A percentile compares a stretch with the other conserved stretches of the same genome.
phyloP scores from a whole-genome alignment of 163 green algal species.

The Chloromonas sp. region DNA sequence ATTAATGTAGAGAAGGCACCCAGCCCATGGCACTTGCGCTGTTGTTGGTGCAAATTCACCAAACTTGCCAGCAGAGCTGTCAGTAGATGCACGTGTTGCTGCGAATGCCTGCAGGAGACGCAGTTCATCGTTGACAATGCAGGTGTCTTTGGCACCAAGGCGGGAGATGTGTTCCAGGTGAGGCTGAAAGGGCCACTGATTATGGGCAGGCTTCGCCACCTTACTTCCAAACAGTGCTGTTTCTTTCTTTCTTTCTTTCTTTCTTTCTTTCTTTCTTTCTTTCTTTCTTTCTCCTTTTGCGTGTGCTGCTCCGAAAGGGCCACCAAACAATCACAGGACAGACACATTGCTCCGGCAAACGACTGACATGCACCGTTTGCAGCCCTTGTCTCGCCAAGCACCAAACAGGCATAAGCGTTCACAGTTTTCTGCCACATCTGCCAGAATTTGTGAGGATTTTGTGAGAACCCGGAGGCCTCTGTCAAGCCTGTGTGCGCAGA shows the following conservation, averaged over 20 bases:
- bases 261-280: background rate
- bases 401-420: too few relatives aligned
- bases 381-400: too few relatives aligned
- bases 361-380: too few relatives aligned
- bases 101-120: slow-evolving; percentile 56
- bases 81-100: background rate
- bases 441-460: too few relatives aligned
- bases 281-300: background rate
- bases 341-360: too few relatives aligned
- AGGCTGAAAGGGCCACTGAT: background rate
- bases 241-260: background rate
- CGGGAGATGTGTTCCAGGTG: slow-evolving; percentile 76
- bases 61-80: background rate
- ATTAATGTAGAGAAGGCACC: background rate
- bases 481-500: too few relatives aligned
- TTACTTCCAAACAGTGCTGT: background rate
- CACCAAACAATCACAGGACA: slow-evolving; percentile 9
- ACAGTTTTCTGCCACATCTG: too few relatives aligned
- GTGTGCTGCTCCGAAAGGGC: background rate
- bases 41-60: background rate
- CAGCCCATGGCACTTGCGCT: background rate
- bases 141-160: slow-evolving; percentile 57
- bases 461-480: too few relatives aligned
- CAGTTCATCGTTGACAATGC: slow-evolving; percentile 77
- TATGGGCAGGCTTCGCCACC: background rate